Evolutionary conservation across 805 yeast species (phyloP).

Genomic region (Myxozyma mucilagina): DNA sequence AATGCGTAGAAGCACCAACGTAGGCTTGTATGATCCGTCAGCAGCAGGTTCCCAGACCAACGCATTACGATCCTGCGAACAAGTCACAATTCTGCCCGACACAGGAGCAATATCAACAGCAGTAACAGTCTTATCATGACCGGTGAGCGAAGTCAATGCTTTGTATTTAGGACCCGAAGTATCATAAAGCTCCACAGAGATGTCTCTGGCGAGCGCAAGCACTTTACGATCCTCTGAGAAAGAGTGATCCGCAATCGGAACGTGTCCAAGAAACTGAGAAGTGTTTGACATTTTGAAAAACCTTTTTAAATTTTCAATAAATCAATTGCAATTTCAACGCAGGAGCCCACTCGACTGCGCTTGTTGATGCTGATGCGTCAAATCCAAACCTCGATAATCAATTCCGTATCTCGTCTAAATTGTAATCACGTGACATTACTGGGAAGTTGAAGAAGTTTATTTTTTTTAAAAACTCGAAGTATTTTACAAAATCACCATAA

Average conservation of each 20-base stretch:
- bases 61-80: conserved; percentile 97
- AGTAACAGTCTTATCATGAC: conserved; percentile 92
- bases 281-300: conserved; percentile 39
- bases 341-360: background rate
- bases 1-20: conserved; percentile 87
- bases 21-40: conserved; percentile 72
- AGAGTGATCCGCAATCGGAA: conserved; percentile 88
- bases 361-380: background rate
- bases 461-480: too few relatives aligned
- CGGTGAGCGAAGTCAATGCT: conserved; percentile 65
- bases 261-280: conserved; percentile 68
- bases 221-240: conserved; percentile 65
- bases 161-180: conserved; percentile 53
- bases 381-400: too few relatives aligned
- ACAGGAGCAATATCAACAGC: conserved; percentile 81
- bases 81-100: conserved; percentile 89
- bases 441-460: too few relatives aligned
- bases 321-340: background rate
- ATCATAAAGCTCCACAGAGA: conserved; percentile 72
- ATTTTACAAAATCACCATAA: too few relatives aligned
- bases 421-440: too few relatives aligned
- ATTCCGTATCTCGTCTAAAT: too few relatives aligned
- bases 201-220: conserved; percentile 82
- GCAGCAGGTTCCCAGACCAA: conserved; percentile 86
- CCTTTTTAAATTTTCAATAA: conserved; percentile 40